Percentiles rank a stretch among this genome's conserved stretches.
These are phyloP conservation scores for Entrophospora sp. DNA, from an alignment of 192 early-diverging fungal genomes.

Conservation along the genomic window DNA sequence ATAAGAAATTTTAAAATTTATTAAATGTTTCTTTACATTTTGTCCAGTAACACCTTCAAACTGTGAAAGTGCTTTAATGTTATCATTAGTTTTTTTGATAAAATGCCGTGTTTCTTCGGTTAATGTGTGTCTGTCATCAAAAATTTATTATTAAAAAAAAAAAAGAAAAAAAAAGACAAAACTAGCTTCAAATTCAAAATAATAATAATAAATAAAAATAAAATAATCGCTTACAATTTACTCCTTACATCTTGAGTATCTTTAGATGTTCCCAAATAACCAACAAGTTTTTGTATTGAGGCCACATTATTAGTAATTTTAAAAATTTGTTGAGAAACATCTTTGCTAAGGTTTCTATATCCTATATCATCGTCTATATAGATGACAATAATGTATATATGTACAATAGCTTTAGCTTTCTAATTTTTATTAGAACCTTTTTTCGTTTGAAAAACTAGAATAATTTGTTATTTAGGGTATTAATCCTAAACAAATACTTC, in stretches of 20 bases:
- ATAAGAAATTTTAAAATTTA: neutral
- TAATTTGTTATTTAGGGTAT: neutral
- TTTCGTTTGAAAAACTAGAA: neutral
- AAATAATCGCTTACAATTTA: conserved; percentile 47
- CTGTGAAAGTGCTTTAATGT: conserved; percentile 67
- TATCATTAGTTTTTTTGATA: conserved; percentile 65
- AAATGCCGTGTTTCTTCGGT: conserved; percentile 77
- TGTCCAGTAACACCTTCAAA: conserved; percentile 36
- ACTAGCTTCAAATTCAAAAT: too few relatives aligned
- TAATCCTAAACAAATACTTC: neutral
- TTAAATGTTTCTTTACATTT: conserved; percentile 21
- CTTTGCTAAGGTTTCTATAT: conserved; percentile 21
- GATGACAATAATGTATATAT: neutral
- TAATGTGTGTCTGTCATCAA: conserved; percentile 48
- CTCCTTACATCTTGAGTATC: conserved; percentile 70
- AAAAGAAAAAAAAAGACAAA: too few relatives aligned
- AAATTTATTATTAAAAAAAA: neutral
- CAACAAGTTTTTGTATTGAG: conserved; percentile 69
- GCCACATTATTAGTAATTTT: conserved; percentile 78
- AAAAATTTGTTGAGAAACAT: conserved; percentile 79
- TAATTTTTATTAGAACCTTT: neutral
- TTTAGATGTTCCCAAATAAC: conserved; percentile 62
- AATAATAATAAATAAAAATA: neutral
- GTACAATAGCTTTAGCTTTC: neutral
- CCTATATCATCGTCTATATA: neutral